Percentiles rank a stretch among this genome's conserved stretches.
These are phyloP conservation scores for Cystofilobasidium macerans DNA, from an alignment of 768 basidiomycete genomes.

Conservation along the genomic window DNA sequence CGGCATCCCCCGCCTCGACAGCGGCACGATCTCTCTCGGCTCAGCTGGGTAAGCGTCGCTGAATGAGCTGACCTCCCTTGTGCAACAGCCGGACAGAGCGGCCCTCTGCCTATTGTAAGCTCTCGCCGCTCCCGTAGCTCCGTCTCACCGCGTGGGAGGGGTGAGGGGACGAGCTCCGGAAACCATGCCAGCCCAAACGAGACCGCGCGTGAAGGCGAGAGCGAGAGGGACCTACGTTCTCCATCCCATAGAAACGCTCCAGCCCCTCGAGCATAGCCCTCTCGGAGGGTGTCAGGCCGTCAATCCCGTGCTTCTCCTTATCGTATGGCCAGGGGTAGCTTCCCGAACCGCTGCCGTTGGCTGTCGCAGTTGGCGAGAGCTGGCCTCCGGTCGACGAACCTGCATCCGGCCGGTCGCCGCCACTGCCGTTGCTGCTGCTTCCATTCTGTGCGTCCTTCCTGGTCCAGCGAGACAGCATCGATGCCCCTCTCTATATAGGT, in stretches of 20 bases:
- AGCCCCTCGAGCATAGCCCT: conserved; percentile 28
- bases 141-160: too few relatives aligned
- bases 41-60: too few relatives aligned
- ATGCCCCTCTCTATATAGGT: not conserved
- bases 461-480: not conserved
- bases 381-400: not conserved
- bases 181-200: too few relatives aligned
- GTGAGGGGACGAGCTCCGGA: too few relatives aligned
- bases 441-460: conserved; percentile 5
- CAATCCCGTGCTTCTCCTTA: not conserved
- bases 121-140: too few relatives aligned
- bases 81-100: too few relatives aligned
- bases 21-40: too few relatives aligned
- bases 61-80: too few relatives aligned
- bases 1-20: too few relatives aligned
- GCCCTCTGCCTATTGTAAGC: too few relatives aligned
- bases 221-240: conserved; percentile 60
- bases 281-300: conserved; percentile 12
- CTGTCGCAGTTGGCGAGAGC: not conserved
- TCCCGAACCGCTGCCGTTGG: not conserved
- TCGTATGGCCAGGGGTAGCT: not conserved
- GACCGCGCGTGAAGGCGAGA: too few relatives aligned
- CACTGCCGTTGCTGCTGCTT: not conserved
- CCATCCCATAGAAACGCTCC: conserved; percentile 65
- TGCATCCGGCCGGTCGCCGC: not conserved